These are phyloP conservation scores for Lablab purpureus DNA, from an alignment of 306 rosid species.

Conservation along the genomic window DNA sequence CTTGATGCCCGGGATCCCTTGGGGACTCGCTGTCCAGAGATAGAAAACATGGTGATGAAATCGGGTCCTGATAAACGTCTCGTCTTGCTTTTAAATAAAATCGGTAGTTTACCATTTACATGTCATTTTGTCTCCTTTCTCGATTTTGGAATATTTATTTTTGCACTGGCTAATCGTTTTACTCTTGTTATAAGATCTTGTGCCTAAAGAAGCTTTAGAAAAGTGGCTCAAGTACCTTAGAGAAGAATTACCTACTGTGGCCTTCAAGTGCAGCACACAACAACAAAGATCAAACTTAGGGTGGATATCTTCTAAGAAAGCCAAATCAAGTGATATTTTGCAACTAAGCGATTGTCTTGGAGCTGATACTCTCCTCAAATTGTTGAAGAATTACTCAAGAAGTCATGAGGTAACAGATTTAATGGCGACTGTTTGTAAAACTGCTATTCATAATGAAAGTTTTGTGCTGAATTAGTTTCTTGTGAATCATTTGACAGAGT, in stretches of 20 bases:
- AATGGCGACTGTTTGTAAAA: not conserved
- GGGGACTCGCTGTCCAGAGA: constrained; percentile 86
- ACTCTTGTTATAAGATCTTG: constrained; percentile 73
- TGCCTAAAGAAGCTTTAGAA: constrained; percentile 90
- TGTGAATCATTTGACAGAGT: not conserved
- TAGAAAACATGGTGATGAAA: constrained; percentile 91
- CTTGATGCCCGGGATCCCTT: constrained; percentile 98
- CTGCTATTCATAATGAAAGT: not conserved
- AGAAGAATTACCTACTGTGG: constrained; percentile 97
- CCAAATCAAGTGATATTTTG: constrained; percentile 70
- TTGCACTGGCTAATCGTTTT: constrained; percentile 35
- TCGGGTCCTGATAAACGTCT: constrained; percentile 82
- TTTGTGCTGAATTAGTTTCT: not conserved
- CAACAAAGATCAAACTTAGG: constrained; percentile 94
- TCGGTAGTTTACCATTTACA: constrained; percentile 58
- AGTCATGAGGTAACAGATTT: constrained; percentile 76
- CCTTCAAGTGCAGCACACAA: constrained; percentile 97
- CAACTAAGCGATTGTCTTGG: constrained; percentile 96
- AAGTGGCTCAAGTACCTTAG: constrained; percentile 95
- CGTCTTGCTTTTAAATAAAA: constrained; percentile 91
- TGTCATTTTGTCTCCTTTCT: not conserved
- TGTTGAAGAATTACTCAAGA: constrained; percentile 96
- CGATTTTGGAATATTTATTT: not conserved
- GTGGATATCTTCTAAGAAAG: constrained; percentile 80
- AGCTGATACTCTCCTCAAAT: constrained; percentile 89